Evolutionary conservation across 345 rosid genomes (phyloP).

Genomic region (Anacardium occidentale): DNA sequence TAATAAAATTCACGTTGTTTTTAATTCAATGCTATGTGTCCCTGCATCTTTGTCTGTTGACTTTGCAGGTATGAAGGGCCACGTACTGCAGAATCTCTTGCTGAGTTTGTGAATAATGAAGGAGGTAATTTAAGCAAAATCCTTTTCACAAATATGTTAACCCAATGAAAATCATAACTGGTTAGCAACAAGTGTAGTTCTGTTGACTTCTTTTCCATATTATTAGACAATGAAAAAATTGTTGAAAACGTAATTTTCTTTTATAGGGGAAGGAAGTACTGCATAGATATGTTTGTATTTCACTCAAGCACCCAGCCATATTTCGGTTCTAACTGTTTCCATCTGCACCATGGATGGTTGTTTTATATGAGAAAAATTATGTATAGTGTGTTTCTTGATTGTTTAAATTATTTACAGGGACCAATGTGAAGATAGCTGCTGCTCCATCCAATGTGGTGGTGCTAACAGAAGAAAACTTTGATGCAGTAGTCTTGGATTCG

Average conservation of each 20-base stretch:
- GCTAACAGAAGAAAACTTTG: slow-evolving; percentile 71
- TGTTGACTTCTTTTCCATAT: neutral
- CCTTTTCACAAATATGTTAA: neutral
- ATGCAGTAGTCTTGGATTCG: slow-evolving; percentile 76
- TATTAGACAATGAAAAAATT: neutral
- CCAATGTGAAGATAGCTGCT: slow-evolving; percentile 84
- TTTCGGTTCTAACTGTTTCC: neutral
- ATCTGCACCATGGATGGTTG: neutral
- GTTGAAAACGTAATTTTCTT: neutral
- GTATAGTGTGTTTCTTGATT: neutral
- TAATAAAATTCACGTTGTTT: neutral
- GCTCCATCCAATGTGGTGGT: slow-evolving; percentile 71
- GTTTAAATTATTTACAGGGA: slow-evolving; percentile 50
- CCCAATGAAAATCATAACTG: neutral
- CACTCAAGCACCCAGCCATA: neutral
- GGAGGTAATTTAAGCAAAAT: slow-evolving; percentile 55
- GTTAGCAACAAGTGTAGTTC: neutral
- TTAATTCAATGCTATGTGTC: neutral
- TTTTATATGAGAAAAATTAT: neutral
- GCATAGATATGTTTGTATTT: neutral
- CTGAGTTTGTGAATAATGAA: slow-evolving; percentile 86
- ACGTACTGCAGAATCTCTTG: slow-evolving; percentile 77
- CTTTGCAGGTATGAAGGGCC: slow-evolving; percentile 80
- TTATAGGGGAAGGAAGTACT: neutral
- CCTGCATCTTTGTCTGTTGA: slow-evolving; percentile 1